Evolutionary conservation across 192 early-diverging fungal species (phyloP).

Genomic region (Phycomyces nitens): DNA sequence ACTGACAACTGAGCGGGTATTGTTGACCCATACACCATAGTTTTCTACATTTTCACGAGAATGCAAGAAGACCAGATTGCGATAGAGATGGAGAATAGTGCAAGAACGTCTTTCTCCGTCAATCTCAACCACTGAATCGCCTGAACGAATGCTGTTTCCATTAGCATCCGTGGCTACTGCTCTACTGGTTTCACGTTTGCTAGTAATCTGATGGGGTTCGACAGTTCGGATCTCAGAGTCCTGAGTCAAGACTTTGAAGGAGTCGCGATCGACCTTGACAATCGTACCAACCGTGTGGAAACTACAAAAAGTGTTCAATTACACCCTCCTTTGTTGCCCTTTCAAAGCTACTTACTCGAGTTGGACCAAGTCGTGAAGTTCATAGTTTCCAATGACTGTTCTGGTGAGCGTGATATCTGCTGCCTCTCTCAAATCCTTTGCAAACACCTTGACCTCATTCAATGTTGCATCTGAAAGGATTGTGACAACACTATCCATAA

Average conservation of each 20-base stretch:
- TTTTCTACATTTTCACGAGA: constrained; percentile 71
- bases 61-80: constrained; percentile 77
- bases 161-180: constrained; percentile 46
- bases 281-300: constrained; percentile 76
- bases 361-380: constrained; percentile 86
- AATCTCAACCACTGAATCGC: constrained; percentile 73
- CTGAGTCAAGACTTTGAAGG: constrained; percentile 77
- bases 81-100: constrained; percentile 79
- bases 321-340: neutral
- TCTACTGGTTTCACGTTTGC: constrained; percentile 62
- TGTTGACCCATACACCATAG: constrained; percentile 72
- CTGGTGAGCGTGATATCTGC: constrained; percentile 64
- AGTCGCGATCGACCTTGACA: constrained; percentile 72
- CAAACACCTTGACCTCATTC: constrained; percentile 80
- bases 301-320: constrained; percentile 24
- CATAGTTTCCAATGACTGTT: constrained; percentile 65
- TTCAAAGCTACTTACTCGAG: constrained; percentile 53
- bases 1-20: constrained; percentile 60
- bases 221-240: constrained; percentile 61
- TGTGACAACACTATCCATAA: constrained; percentile 79
- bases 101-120: constrained; percentile 63
- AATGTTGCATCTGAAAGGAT: constrained; percentile 68
- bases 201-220: constrained; percentile 65
- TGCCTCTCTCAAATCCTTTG: constrained; percentile 80
- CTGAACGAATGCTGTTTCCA: constrained; percentile 54